Percentiles rank a stretch among this genome's conserved stretches.
Evolutionary conservation across 2,329 filamentous ascomycete species (phyloP).

Genomic region (Pochonia chlamydosporia): DNA sequence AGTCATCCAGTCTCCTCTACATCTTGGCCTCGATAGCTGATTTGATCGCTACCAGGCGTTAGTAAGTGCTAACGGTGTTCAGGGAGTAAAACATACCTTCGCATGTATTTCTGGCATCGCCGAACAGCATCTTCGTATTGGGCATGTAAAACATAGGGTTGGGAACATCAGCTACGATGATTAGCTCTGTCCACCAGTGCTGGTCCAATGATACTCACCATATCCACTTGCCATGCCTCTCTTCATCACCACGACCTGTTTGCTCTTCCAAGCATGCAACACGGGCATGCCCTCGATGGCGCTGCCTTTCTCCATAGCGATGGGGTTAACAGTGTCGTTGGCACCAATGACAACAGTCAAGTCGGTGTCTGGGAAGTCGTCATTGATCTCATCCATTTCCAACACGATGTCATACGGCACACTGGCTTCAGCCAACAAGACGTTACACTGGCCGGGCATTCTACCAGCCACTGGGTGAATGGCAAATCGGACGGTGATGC

Average conservation of each 20-base stretch:
- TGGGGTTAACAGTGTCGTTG: conserved; percentile 90
- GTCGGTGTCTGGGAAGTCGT: conserved; percentile 82
- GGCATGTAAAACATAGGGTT: conserved; percentile 95
- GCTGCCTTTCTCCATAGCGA: conserved; percentile 75
- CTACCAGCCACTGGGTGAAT: conserved; percentile 87
- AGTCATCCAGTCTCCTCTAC: conserved; percentile 3
- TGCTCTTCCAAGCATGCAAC: conserved; percentile 88
- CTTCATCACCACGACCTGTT: conserved; percentile 92
- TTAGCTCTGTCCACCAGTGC: conserved; percentile 11
- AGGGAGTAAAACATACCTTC: conserved; percentile 52
- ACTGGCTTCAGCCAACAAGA: conserved; percentile 78
- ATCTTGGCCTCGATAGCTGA: conserved; percentile 13
- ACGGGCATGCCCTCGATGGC: conserved; percentile 92
- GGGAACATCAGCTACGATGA: conserved; percentile 65
- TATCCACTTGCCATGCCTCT: conserved; percentile 83
- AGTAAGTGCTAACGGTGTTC: not conserved
- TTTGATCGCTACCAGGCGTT: conserved; percentile 11
- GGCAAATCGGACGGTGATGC: conserved; percentile 78
- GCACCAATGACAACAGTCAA: conserved; percentile 85
- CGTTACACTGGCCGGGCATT: conserved; percentile 93
- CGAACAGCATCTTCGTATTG: conserved; percentile 85
- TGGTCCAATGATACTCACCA: conserved; percentile 42
- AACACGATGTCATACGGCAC: conserved; percentile 90
- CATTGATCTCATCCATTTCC: conserved; percentile 96
- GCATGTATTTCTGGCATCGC: conserved; percentile 78